A percentile compares a stretch with the other conserved stretches of the same genome.
Conservation (phyloP, 2,329 filamentous ascomycete species). For the Paraconiothyrium sp. region DNA sequence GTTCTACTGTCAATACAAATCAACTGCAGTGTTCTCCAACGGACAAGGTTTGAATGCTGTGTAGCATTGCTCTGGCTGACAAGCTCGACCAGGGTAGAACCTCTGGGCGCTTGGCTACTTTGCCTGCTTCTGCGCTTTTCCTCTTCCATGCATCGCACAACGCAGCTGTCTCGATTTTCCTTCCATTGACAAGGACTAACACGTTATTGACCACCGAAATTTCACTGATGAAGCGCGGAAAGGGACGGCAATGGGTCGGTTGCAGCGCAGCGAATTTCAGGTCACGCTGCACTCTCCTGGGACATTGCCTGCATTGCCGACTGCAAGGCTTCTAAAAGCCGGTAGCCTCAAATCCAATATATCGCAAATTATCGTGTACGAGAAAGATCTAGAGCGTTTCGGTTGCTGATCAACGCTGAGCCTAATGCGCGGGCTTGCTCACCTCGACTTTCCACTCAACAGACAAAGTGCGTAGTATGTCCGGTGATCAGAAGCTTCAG, state of each 20-base stretch:
- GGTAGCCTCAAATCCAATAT: conserved; percentile 12
- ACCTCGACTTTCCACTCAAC: neutral
- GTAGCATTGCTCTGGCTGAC: neutral
- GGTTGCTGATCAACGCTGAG: neutral
- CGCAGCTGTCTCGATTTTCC: too few relatives aligned
- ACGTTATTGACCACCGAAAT: neutral
- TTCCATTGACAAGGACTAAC: neutral
- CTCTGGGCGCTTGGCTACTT: neutral
- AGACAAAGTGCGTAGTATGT: neutral
- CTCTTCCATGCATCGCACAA: neutral
- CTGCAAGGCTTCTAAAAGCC: conserved; percentile 7
- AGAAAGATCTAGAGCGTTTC: neutral
- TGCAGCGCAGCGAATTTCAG: neutral
- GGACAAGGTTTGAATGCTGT: neutral
- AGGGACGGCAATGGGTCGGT: neutral
- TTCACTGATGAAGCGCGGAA: neutral
- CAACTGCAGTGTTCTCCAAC: neutral
- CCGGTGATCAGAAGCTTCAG: neutral
- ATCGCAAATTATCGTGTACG: conserved; percentile 9
- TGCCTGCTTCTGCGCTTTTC: neutral
- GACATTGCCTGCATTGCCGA: neutral
- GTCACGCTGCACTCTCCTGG: neutral
- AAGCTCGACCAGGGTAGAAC: neutral
- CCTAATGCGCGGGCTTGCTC: neutral
- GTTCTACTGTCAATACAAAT: neutral